phyloP scores from a whole-genome alignment of 495 filamentous ascomycete genomes.

The Tuber umbilicatum region DNA sequence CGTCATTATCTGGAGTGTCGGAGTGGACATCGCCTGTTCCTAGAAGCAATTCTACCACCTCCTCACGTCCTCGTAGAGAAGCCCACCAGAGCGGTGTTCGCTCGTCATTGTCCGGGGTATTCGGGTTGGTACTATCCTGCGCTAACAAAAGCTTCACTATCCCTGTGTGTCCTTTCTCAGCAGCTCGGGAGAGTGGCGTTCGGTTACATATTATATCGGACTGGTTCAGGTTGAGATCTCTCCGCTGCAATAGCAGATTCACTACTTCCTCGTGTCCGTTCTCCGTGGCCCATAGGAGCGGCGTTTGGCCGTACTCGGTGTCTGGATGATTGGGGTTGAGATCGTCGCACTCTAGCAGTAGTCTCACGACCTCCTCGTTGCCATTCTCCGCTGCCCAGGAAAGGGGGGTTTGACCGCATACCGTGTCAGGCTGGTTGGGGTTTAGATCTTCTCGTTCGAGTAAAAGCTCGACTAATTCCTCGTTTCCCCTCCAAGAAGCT shows the following conservation, averaged over 20 bases:
- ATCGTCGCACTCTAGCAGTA: conserved; percentile 23
- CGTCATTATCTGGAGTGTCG: conserved; percentile 44
- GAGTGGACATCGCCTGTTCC: conserved; percentile 40
- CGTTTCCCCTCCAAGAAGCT: conserved; percentile 10
- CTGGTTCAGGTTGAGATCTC: conserved; percentile 9
- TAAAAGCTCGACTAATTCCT: conserved; percentile 6
- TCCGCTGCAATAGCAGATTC: conserved; percentile 7
- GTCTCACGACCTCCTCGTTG: conserved; percentile 14
- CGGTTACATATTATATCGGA: conserved; percentile 4
- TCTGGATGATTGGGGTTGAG: conserved; percentile 8
- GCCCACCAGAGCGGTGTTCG: conserved; percentile 15
- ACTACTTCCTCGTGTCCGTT: conserved; percentile 12
- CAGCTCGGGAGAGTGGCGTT: conserved; percentile 17
- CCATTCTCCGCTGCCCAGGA: conserved; percentile 16
- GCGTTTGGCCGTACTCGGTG: conserved; percentile 8
- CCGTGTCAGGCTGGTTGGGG: neutral
- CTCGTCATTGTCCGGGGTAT: conserved; percentile 1
- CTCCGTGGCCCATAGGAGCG: conserved; percentile 12
- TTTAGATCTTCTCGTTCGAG: conserved; percentile 30
- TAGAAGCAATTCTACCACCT: conserved; percentile 8
- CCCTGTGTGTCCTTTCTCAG: conserved; percentile 8
- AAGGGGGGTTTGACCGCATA: conserved; percentile 12
- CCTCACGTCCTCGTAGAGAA: conserved; percentile 3
- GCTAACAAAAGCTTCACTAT: conserved; percentile 17
- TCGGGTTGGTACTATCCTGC: conserved; percentile 6